These are phyloP conservation scores for Hypoxylon sp. DNA, from an alignment of 2,329 filamentous ascomycete genomes.

Conservation along the genomic window DNA sequence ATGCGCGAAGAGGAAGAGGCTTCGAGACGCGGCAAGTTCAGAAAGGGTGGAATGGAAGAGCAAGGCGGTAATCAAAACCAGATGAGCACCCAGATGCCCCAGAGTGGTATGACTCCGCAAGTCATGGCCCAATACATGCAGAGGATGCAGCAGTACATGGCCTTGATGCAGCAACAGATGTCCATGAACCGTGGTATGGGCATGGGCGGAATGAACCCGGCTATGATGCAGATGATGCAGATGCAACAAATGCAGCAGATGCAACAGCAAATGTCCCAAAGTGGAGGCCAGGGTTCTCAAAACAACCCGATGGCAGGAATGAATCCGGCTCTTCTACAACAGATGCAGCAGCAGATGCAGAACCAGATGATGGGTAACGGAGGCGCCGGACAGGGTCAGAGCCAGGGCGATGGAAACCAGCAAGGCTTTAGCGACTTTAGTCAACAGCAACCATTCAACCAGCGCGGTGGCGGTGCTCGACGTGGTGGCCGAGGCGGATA, in stretches of 20 bases:
- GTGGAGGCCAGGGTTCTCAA: slow-evolving; percentile 51
- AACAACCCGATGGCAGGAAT: slow-evolving; percentile 57
- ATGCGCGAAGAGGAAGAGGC: slow-evolving; percentile 89
- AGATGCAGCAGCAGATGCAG: slow-evolving; percentile 64
- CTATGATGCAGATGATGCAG: slow-evolving; percentile 81
- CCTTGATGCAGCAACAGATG: slow-evolving; percentile 94
- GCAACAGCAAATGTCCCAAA: slow-evolving; percentile 61
- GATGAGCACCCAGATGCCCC: slow-evolving; percentile 50
- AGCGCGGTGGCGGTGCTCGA: slow-evolving; percentile 47
- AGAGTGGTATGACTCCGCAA: slow-evolving; percentile 83
- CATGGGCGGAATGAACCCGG: slow-evolving; percentile 74
- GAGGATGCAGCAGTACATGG: slow-evolving; percentile 97
- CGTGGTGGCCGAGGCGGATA: slow-evolving; percentile 52
- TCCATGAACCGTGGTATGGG: slow-evolving; percentile 80
- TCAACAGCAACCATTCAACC: slow-evolving; percentile 48
- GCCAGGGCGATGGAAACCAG: slow-evolving; percentile 48
- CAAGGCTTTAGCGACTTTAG: slow-evolving; percentile 46
- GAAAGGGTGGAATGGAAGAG: slow-evolving; percentile 64
- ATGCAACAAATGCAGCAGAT: slow-evolving; percentile 79
- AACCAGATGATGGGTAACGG: slow-evolving; percentile 53
- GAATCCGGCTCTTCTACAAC: slow-evolving; percentile 69
- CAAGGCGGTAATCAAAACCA: slow-evolving; percentile 46
- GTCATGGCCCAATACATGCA: slow-evolving; percentile 99
- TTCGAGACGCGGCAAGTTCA: slow-evolving; percentile 70
- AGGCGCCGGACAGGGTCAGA: slow-evolving; percentile 52